Percentiles rank a stretch among this genome's conserved stretches.
Conservation (phyloP, 148 eudicot genomes). For the Diospyros kaki region DNA sequence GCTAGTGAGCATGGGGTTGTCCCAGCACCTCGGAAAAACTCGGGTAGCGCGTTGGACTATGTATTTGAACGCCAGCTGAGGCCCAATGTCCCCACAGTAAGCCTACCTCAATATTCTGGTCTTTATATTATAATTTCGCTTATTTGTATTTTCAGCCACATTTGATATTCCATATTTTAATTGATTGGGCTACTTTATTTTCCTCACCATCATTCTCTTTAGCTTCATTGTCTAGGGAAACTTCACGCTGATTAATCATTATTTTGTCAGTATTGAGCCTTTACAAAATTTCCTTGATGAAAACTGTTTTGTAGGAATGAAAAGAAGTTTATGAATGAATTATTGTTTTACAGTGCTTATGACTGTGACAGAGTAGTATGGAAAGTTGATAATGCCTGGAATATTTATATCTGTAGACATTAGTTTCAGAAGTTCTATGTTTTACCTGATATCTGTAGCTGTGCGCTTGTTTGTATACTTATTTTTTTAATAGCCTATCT, state of each 20-base stretch:
- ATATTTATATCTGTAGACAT: neutral
- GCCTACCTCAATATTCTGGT: conserved; percentile 14
- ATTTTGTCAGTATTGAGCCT: neutral
- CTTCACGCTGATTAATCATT: neutral
- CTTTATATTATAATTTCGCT: neutral
- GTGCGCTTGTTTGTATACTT: too few species aligned
- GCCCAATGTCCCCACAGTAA: conserved; percentile 59
- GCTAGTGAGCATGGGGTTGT: conserved; percentile 78
- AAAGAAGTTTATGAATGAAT: neutral
- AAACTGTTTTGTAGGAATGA: neutral
- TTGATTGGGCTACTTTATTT: neutral
- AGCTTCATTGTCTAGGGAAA: neutral
- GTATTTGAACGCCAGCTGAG: conserved; percentile 78
- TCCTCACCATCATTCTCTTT: neutral
- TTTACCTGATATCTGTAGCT: too few species aligned
- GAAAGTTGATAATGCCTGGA: neutral
- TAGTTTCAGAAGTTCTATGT: neutral
- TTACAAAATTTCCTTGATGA: neutral
- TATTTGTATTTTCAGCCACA: neutral
- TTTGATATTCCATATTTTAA: neutral
- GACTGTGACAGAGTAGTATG: neutral
- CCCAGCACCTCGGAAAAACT: conserved; percentile 60
- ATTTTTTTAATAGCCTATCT: neutral
- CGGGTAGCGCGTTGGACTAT: conserved; percentile 57
- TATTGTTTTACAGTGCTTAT: neutral